Evolutionary conservation across 2,329 filamentous ascomycete species (phyloP), one percentile per base, ranked within the genome.

Genomic region (Sclerotinia nivalis): DNA sequence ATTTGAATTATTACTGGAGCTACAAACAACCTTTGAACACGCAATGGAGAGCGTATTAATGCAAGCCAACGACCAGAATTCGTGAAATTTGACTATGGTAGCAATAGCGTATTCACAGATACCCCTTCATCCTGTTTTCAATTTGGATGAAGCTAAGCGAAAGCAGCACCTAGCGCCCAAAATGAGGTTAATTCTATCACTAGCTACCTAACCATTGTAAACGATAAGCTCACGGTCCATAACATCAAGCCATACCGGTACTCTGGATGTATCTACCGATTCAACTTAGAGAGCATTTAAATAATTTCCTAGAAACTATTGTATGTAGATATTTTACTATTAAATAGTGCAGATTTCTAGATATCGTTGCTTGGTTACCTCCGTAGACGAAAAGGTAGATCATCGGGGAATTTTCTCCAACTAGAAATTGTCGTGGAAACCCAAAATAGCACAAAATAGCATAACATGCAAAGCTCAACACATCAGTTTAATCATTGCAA

Each of bases 91-190:
- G 8, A 28, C 31, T 28, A 20, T 52, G 13, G 37, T 60, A 45
- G 37, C n/a, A 45, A 45, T 60, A 40, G 6, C 13, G 13, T 43
- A 43, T 60, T 59, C 8, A 40, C 2, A 49, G 56, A 50, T 40
- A 13, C 61, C 47, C 61, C 61, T 65, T 65, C 61, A 65, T 65
- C 31, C 47, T 52, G 31, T 25, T 40, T 25, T 20, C n/a, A 65
- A 65, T 54, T 25, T 28, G 47, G 22, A 40, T 64, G 61, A 40
- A 52, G 34, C 61, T 52, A 65, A 65, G 61, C 61, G 61, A 65
- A 40, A 65, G 15, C 34, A 40, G 25, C n/a, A 52, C 22, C 31
- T 37, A 52, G 31, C 22, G 55, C 22, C 37, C n/a, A 22, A 59
- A 43, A 59, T 59, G 34, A 43, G 55, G 52, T 28, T 52, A 54